Conservation (phyloP, 371 early-diverging fungal genomes). For the Zopfochytrium polystomum region DNA sequence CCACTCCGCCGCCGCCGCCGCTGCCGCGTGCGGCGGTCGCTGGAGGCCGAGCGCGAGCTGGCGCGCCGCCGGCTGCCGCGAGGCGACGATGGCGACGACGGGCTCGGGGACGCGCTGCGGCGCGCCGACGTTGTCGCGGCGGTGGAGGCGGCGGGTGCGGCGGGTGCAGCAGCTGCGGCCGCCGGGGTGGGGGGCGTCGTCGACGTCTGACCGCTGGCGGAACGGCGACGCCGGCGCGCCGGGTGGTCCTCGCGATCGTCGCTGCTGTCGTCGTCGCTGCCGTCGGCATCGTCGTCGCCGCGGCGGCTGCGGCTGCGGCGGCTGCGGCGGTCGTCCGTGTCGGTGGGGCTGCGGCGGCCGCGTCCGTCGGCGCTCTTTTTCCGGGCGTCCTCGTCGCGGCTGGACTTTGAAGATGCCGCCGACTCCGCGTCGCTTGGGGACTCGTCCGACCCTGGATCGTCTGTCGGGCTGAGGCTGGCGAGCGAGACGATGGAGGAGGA, state of each 20-base stretch:
- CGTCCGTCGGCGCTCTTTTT: background rate
- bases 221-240: too few relatives aligned
- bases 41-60: too few relatives aligned
- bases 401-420: background rate
- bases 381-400: background rate
- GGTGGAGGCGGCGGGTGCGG: too few relatives aligned
- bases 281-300: background rate
- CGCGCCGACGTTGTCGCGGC: too few relatives aligned
- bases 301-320: background rate
- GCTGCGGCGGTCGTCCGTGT: background rate
- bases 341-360: background rate
- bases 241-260: too few relatives aligned
- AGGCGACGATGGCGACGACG: too few relatives aligned
- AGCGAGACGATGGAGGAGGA: conserved; percentile 19
- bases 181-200: background rate
- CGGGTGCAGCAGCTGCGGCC: too few relatives aligned
- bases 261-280: background rate
- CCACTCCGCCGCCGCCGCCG: background rate
- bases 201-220: too few relatives aligned
- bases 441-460: conserved; percentile 6
- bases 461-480: conserved; percentile 20
- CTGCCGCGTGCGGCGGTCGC: too few relatives aligned
- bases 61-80: too few relatives aligned
- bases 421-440: background rate
- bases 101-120: too few relatives aligned